Evolutionary conservation across 805 yeast genomes (phyloP), one percentile per base, ranked within the genome.

Genomic region (Zygosaccharomyces kombuchaensis): DNA sequence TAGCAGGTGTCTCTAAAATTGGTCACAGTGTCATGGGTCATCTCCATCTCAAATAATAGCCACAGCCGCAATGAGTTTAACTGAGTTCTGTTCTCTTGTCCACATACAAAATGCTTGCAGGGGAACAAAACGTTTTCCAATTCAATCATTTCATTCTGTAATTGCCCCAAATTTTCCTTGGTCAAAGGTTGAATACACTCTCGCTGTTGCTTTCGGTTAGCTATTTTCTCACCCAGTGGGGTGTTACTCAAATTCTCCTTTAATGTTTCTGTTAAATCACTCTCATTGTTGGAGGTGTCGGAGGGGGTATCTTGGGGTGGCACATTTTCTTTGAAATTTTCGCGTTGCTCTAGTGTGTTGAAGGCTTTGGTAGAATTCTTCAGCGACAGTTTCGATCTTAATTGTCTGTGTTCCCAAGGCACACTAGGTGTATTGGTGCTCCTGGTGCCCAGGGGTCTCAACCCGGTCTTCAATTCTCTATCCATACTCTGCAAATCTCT

Each of bases 21-120:
- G 12, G 53, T 51, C 9, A 27, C 31, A 10, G 48, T 54, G 39
- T 52, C 54, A 7, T 36, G 48, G 12, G 56, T 48, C 60, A 64
- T 54, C 42, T 66, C 70, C 34, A 66, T 41, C 13, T 66, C 70
- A 39, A 65, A 63, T 13, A 66, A 49, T 19, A 64, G 56, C 63
- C 65, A 61, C n/a, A 49, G 34, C 22, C 62, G 51, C 7, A 53
- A 46, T 34, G 45, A 30, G 13, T 41, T 40, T n/a, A 52, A 12
- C 6, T 39, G 22, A 9, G n/a, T 26, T 45, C 55, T 49, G 35
- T 51, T 54, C 14, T 47, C 44, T 4, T 16, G 10, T 21, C 53
- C 49, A 31, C 60, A 58, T 12, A 57, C 43, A n/a, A 36, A 48
- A 52, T 60, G 65, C 4, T 42, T 40, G 35, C 62, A 56, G 4